phyloP scores from a whole-genome alignment of 768 basidiomycete genomes.

The Auricularia cornea region DNA sequence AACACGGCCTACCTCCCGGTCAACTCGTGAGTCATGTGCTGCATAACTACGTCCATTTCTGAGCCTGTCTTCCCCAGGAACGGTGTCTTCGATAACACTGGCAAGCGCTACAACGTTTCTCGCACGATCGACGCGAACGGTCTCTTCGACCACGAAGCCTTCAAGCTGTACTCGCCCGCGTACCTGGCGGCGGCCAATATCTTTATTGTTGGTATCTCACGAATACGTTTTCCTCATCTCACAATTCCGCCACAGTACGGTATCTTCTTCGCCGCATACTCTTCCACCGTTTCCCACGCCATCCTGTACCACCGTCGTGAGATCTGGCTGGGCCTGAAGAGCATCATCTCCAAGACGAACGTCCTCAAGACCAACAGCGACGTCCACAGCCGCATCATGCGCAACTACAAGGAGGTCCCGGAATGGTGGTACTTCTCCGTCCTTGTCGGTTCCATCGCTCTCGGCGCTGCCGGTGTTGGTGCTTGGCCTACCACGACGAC shows the following conservation, averaged over 20 bases:
- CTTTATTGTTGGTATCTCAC: background rate
- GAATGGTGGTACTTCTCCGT: conserved; percentile 49
- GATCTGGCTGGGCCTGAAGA: conserved; percentile 44
- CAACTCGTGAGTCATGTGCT: conserved; percentile 22
- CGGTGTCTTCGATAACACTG: conserved; percentile 34
- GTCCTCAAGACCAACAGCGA: conserved; percentile 25
- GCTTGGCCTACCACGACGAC: conserved; percentile 20
- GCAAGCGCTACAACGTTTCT: conserved; percentile 32
- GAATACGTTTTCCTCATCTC: background rate
- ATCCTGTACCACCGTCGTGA: conserved; percentile 52
- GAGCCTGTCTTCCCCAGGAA: conserved; percentile 19
- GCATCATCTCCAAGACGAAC: conserved; percentile 24
- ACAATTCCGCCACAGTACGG: background rate
- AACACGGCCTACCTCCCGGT: conserved; percentile 32
- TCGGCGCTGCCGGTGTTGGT: conserved; percentile 24
- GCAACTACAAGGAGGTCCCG: conserved; percentile 47
- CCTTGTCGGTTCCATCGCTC: conserved; percentile 19
- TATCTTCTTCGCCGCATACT: conserved; percentile 32
- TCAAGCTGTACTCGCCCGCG: conserved; percentile 16
- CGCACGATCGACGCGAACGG: conserved; percentile 24
- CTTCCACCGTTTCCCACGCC: conserved; percentile 32
- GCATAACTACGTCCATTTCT: no score
- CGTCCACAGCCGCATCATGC: conserved; percentile 54
- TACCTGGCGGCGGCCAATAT: conserved; percentile 19
- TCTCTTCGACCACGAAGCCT: conserved; percentile 5